phyloP scores from a whole-genome alignment of 805 yeast species.

The Cyberlindnera euphorbiiphila region DNA sequence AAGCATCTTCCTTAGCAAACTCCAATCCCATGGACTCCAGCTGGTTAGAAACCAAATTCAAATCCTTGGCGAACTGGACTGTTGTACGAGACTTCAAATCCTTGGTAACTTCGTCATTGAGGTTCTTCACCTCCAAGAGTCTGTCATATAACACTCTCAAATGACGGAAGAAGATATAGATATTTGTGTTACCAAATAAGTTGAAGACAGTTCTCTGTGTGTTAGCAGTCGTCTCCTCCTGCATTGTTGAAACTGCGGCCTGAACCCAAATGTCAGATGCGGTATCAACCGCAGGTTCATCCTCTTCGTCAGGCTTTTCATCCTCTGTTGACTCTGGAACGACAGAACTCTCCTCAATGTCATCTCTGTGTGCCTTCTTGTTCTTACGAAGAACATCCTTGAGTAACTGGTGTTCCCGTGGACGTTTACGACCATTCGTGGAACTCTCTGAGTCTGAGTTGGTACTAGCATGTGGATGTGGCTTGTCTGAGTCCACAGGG shows the following conservation, averaged over 20 bases:
- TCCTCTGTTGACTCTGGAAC: conserved; percentile 24
- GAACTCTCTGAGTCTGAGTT: conserved; percentile 18
- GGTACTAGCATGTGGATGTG: conserved; percentile 3
- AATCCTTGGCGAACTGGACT: conserved; percentile 80
- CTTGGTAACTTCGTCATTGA: conserved; percentile 65
- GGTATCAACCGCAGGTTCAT: conserved; percentile 20
- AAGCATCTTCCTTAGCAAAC: conserved; percentile 66
- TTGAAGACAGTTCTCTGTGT: conserved; percentile 55
- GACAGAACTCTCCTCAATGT: conserved; percentile 29
- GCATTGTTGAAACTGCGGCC: conserved; percentile 20
- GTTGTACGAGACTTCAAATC: conserved; percentile 63
- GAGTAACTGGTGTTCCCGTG: conserved; percentile 49
- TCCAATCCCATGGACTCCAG: conserved; percentile 76
- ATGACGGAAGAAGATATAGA: conserved; percentile 86
- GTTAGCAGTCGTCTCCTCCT: conserved; percentile 29
- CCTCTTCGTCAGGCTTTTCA: conserved; percentile 28
- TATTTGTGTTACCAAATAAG: conserved; percentile 81
- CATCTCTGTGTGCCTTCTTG: conserved; percentile 33
- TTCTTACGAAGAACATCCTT: conserved; percentile 56
- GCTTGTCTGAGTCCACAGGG: conserved; percentile 7
- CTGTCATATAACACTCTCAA: conserved; percentile 79
- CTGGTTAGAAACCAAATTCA: conserved; percentile 76
- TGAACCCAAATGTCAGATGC: conserved; percentile 29
- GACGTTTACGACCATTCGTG: conserved; percentile 31
- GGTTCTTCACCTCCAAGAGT: conserved; percentile 66